These are phyloP conservation scores for Aureobasidium sp. DNA, from an alignment of 2,329 filamentous ascomycete species.

Conservation along the genomic window DNA sequence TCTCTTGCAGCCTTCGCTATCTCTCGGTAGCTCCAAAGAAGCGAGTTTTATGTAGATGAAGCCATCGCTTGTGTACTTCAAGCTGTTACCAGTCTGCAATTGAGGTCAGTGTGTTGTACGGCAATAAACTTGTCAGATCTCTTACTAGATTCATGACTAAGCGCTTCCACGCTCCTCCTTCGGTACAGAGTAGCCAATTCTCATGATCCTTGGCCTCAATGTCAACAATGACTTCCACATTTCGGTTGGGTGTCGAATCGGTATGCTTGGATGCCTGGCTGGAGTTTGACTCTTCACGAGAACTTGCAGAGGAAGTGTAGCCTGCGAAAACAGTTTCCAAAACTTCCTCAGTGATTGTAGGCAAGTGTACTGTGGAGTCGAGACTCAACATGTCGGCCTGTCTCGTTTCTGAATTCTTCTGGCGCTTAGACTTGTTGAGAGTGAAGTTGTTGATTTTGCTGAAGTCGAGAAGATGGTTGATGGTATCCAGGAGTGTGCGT, in stretches of 20 bases:
- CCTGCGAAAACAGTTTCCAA: constrained; percentile 39
- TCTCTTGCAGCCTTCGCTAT: neutral
- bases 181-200: constrained; percentile 35
- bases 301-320: constrained; percentile 16
- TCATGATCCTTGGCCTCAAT: constrained; percentile 27
- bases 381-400: constrained; percentile 16
- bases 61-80: constrained; percentile 39
- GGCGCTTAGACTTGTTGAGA: neutral
- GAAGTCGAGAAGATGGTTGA: constrained; percentile 36
- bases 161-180: constrained; percentile 34
- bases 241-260: neutral
- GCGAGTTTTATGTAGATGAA: constrained; percentile 28
- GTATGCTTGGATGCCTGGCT: constrained; percentile 16
- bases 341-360: constrained; percentile 43
- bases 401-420: constrained; percentile 12
- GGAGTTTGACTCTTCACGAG: constrained; percentile 32
- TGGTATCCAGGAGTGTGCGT: constrained; percentile 42
- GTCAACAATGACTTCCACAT: constrained; percentile 35
- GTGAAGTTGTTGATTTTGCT: constrained; percentile 34
- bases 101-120: constrained; percentile 33
- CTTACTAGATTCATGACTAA: constrained; percentile 18
- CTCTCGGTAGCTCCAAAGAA: constrained; percentile 11
- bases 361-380: constrained; percentile 31
- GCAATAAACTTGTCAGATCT: neutral
- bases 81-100: constrained; percentile 38